phyloP scores from a whole-genome alignment of 129 eudicot species.

The Artemisia argyi region DNA sequence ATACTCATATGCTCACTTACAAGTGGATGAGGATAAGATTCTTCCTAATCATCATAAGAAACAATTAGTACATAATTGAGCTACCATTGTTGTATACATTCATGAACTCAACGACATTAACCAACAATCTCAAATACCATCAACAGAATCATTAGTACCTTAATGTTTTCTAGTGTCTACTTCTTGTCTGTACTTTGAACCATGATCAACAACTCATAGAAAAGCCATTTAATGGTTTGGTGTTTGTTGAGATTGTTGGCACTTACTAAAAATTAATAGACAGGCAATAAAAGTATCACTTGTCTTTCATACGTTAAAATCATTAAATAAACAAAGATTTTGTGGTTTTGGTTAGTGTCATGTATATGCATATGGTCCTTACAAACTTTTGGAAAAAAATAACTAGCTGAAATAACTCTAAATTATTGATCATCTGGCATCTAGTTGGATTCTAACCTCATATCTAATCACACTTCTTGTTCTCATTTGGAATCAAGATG shows the following conservation, averaged over 20 bases:
- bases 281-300: background rate
- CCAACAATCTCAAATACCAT: conserved; percentile 22
- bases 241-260: conserved; percentile 7
- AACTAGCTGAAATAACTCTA: background rate
- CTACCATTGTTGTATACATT: conserved; percentile 12
- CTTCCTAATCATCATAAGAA: conserved; percentile 35
- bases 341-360: background rate
- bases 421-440: background rate
- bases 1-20: conserved; percentile 3
- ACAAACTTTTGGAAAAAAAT: background rate
- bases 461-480: background rate
- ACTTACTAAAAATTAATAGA: background rate
- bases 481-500: background rate
- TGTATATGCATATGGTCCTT: background rate
- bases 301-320: background rate
- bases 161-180: conserved; percentile 28
- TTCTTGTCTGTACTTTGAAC: conserved; percentile 32
- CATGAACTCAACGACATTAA: conserved; percentile 31
- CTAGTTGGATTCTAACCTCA: background rate
- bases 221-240: background rate
- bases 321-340: background rate
- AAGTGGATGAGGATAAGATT: conserved; percentile 38
- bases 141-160: conserved; percentile 13
- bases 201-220: conserved; percentile 20
- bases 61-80: conserved; percentile 26